A percentile compares a stretch with the other conserved stretches of the same genome.
phyloP scores from a whole-genome alignment of 1,139 yeast species.

The Protomyces gravidus region DNA sequence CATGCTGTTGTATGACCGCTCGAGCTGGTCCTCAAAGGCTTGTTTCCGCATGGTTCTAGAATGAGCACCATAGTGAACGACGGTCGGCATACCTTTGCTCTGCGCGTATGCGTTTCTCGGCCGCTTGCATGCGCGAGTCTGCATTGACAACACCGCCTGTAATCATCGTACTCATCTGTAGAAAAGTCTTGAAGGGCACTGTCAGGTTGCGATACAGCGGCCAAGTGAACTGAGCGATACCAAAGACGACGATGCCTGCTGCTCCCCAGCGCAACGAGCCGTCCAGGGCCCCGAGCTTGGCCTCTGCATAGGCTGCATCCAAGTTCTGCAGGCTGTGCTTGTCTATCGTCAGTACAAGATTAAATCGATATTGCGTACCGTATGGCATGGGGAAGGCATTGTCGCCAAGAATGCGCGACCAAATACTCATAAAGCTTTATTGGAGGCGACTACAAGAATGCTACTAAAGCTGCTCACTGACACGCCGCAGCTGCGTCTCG shows the following conservation, averaged over 20 bases:
- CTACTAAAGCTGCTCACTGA: background rate
- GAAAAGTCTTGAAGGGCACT: constrained; percentile 17
- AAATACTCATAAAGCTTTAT: too few species aligned
- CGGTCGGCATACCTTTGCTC: constrained; percentile 4
- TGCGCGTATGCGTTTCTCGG: constrained; percentile 18
- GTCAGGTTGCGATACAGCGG: constrained; percentile 25
- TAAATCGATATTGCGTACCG: background rate
- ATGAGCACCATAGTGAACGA: background rate
- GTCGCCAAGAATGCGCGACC: background rate
- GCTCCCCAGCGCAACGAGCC: constrained; percentile 21
- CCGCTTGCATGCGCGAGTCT: constrained; percentile 22
- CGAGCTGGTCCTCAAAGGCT: constrained; percentile 26
- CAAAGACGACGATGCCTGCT: constrained; percentile 25
- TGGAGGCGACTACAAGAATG: too few species aligned
- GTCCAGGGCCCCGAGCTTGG: constrained; percentile 19
- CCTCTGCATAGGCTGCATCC: constrained; percentile 24
- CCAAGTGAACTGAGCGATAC: constrained; percentile 24
- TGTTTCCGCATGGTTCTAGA: constrained; percentile 7
- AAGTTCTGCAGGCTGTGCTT: constrained; percentile 17
- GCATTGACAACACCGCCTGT: constrained; percentile 27
- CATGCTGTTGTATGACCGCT: constrained; percentile 20
- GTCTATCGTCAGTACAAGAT: background rate
- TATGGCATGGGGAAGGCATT: background rate
- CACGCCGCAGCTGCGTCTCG: constrained; percentile 1
- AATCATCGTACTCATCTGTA: constrained; percentile 20